Conservation (phyloP, 257 asterid genomes). For the Scutellaria galericulata region DNA sequence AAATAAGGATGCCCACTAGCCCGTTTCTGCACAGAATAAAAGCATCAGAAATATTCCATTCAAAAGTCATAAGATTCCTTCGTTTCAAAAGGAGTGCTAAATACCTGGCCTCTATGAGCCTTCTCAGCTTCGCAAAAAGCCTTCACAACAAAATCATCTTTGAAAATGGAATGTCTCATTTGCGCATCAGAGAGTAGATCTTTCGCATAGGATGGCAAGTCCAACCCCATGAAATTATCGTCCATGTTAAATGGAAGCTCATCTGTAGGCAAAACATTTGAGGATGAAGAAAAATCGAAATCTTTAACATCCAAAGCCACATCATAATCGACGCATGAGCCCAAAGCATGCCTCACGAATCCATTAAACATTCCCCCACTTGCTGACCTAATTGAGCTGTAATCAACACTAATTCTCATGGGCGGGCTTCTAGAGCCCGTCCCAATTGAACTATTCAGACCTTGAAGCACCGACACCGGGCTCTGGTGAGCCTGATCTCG, state of each 20-base stretch:
- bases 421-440: slow-evolving; percentile 64
- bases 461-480: slow-evolving; percentile 95
- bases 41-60: slow-evolving; percentile 10
- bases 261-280: slow-evolving; percentile 46
- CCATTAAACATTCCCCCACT: slow-evolving; percentile 66
- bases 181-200: slow-evolving; percentile 79
- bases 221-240: slow-evolving; percentile 52
- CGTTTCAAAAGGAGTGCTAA: neutral
- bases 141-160: slow-evolving; percentile 73
- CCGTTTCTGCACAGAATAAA: slow-evolving; percentile 60
- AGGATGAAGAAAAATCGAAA: slow-evolving; percentile 43
- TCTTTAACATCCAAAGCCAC: slow-evolving; percentile 50
- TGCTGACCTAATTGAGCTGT: slow-evolving; percentile 54
- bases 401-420: slow-evolving; percentile 55
- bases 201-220: slow-evolving; percentile 62
- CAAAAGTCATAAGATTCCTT: neutral
- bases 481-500: slow-evolving; percentile 84
- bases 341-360: slow-evolving; percentile 71
- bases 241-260: slow-evolving; percentile 92
- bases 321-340: slow-evolving; percentile 75
- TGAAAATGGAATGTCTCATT: slow-evolving; percentile 64
- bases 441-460: slow-evolving; percentile 59
- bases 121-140: slow-evolving; percentile 87
- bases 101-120: slow-evolving; percentile 83
- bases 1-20: slow-evolving; percentile 94